Evolutionary conservation across 441 rosid species (phyloP).

Genomic region (Dalechampia spathulata): DNA sequence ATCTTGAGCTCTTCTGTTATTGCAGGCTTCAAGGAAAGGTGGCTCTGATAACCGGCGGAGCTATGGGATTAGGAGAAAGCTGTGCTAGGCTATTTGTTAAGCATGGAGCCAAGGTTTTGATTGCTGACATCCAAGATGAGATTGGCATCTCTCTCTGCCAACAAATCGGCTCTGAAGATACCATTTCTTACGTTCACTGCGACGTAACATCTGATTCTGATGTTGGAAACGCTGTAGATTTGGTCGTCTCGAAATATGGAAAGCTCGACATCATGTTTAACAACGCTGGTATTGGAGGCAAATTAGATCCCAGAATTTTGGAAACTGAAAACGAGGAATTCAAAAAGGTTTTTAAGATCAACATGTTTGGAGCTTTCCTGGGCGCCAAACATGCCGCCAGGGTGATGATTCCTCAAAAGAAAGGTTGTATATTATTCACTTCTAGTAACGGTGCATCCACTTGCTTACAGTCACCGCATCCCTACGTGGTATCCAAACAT

Average conservation of each 20-base stretch:
- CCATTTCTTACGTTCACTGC: no score
- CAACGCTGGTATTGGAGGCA: slow-evolving; percentile 30
- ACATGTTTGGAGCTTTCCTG: slow-evolving; percentile 25
- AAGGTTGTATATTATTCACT: slow-evolving; percentile 32
- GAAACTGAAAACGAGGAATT: slow-evolving; percentile 16
- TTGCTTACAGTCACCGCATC: no score
- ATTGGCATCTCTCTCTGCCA: neutral
- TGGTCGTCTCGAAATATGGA: no score
- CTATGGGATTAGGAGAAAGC: no score
- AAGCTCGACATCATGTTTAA: slow-evolving; percentile 47
- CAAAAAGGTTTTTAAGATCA: slow-evolving; percentile 32
- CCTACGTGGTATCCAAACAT: slow-evolving; percentile 20
- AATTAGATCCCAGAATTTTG: neutral
- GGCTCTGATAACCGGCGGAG: no score
- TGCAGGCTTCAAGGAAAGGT: no score
- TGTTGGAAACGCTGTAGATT: no score
- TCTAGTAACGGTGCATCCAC: slow-evolving; percentile 19
- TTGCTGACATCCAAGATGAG: no score
- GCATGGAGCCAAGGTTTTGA: no score
- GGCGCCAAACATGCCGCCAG: slow-evolving; percentile 43
- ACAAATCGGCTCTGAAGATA: slow-evolving; percentile 9
- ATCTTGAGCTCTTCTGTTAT: no score
- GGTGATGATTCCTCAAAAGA: slow-evolving; percentile 35
- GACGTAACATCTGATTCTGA: no score
- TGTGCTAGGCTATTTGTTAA: no score